phyloP scores from a whole-genome alignment of 352 stramenopile species.

The Phytophthora palmivora region DNA sequence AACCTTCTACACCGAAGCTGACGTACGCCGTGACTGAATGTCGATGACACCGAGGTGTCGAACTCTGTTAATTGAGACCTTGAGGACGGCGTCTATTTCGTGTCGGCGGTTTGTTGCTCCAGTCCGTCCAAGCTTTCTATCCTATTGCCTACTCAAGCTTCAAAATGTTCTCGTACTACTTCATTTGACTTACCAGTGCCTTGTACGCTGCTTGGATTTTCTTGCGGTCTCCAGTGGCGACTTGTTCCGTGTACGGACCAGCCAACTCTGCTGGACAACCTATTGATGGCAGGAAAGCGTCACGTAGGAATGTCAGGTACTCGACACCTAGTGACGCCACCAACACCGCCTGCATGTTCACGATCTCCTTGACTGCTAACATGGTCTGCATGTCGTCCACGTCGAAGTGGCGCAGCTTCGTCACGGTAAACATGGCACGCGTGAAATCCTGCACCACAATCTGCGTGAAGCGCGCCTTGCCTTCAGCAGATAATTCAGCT shows the following conservation, averaged over 20 bases:
- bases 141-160: slow-evolving; percentile 22
- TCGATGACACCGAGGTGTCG: slow-evolving; percentile 13
- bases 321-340: slow-evolving; percentile 60
- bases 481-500: slow-evolving; percentile 38
- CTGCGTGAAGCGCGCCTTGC: slow-evolving; percentile 59
- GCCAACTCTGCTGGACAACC: slow-evolving; percentile 68
- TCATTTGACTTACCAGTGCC: slow-evolving; percentile 63
- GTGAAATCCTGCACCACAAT: slow-evolving; percentile 76
- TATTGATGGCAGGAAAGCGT: slow-evolving; percentile 67
- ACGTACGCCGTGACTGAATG: slow-evolving; percentile 5
- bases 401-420: slow-evolving; percentile 74
- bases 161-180: slow-evolving; percentile 30
- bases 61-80: not conserved
- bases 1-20: slow-evolving; percentile 13
- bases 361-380: slow-evolving; percentile 78
- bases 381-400: slow-evolving; percentile 73
- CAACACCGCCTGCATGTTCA: slow-evolving; percentile 71
- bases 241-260: slow-evolving; percentile 62
- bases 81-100: slow-evolving; percentile 25
- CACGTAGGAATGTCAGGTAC: slow-evolving; percentile 68
- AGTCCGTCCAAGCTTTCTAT: slow-evolving; percentile 20
- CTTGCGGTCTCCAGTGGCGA: slow-evolving; percentile 70
- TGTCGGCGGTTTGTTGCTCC: slow-evolving; percentile 10
- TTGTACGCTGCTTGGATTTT: slow-evolving; percentile 74
- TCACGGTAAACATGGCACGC: slow-evolving; percentile 73